A percentile compares a stretch with the other conserved stretches of the same genome.
Evolutionary conservation across 2,329 filamentous ascomycete genomes (phyloP).

Genomic region (Diplocarpon rosae): DNA sequence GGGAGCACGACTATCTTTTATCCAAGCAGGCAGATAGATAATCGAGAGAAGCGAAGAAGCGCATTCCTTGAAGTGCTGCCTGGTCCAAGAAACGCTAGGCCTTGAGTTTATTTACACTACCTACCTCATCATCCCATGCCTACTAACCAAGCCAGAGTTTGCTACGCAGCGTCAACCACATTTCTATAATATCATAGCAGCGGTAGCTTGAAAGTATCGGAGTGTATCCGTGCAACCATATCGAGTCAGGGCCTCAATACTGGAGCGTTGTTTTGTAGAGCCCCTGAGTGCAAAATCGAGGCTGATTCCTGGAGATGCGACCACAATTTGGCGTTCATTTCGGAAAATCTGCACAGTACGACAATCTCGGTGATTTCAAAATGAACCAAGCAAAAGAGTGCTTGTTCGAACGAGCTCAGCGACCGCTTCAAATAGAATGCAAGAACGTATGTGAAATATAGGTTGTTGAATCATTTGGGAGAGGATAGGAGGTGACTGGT

Average conservation of each 20-base stretch:
- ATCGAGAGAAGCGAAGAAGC: too few species aligned
- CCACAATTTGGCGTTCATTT: not conserved
- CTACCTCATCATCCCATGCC: not conserved
- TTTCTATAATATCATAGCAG: not conserved
- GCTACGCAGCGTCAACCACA: not conserved
- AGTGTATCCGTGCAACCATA: not conserved
- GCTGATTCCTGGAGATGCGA: not conserved
- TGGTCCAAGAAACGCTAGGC: not conserved
- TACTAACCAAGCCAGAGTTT: not conserved
- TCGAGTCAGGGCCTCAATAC: not conserved
- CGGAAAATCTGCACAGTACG: not conserved
- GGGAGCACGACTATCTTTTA: too few species aligned
- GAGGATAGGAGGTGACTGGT: constrained; percentile 9
- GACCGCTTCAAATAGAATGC: constrained; percentile 51
- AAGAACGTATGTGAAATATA: constrained; percentile 43
- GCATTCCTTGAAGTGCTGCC: too few species aligned
- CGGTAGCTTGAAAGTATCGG: not conserved
- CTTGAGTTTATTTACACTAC: not conserved
- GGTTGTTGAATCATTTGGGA: constrained; percentile 17
- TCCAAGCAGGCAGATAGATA: too few species aligned
- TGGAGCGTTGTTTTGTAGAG: not conserved
- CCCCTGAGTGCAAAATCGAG: constrained; percentile 4
- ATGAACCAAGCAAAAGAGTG: constrained; percentile 22
- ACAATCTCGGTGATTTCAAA: not conserved
- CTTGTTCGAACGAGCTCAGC: constrained; percentile 31